Evolutionary conservation across 2,329 filamentous ascomycete species (phyloP), one percentile per base, ranked within the genome.

Genomic region (Pseudopithomyces chartarum): DNA sequence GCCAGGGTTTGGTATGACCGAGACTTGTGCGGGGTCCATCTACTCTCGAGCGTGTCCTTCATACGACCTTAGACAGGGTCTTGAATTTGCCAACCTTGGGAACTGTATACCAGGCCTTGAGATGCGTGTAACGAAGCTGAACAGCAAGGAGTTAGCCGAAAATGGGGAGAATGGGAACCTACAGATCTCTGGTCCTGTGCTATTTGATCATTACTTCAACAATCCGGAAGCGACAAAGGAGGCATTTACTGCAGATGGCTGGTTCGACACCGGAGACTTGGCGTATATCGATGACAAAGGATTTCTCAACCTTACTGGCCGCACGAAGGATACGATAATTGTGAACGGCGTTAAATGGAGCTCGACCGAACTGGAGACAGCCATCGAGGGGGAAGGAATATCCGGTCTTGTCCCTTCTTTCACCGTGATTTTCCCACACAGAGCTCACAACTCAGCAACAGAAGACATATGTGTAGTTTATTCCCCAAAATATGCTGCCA

Each of bases 21-120:
- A 85, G 68, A 84, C 81, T 0, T 84, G 81, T 59, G 82, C 80
- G 0, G 82, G 82, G 0, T 60, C 71, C 3, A 82, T 83, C 19
- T 83, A 73, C 69, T 79, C 77, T 29, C 33, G 60, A 0, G 50
- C 72, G 0, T 82, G 76, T 49, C 82, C 82, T 0, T 36, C 48
- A 0, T 77, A 76, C 52, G 81, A 83, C 52, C 19, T 76, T 0
- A 46, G 57, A 0, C 53, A 63, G 1, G 56, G 57, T 1, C 48
- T 49, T 1, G 63, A 68, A 15, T 74, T 81, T 26, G 70, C 78
- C 2, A 76, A 72, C 6, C 57, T 81, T 3, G 81, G 81, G 0
- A 59, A 53, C 1, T 75, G 73, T 48, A 75, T 80, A 19, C 60
- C 58, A 1, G 78, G 77, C 7, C 71, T 78, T 0, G 54, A 76